phyloP scores from a whole-genome alignment of 2,329 filamentous ascomycete species.

The Cladosporium phlei region DNA sequence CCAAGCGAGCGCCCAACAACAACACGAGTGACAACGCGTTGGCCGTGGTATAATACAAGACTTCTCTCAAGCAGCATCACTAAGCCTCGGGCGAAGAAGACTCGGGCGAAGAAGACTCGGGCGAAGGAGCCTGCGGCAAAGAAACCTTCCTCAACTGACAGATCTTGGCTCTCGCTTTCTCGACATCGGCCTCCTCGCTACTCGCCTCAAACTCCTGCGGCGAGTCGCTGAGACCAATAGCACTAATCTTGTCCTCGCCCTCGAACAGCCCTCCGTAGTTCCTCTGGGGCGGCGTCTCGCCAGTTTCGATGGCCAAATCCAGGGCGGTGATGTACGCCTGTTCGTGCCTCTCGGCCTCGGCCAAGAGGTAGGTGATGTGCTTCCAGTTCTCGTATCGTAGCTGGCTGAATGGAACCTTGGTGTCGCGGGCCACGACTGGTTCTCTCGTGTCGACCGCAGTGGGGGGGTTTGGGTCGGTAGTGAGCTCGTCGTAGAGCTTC shows the following conservation, averaged over 20 bases:
- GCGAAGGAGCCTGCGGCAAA: background rate
- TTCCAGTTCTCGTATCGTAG: slow-evolving; percentile 50
- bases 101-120: too few species aligned
- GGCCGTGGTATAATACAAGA: too few species aligned
- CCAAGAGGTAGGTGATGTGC: slow-evolving; percentile 43
- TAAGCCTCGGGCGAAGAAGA: too few species aligned
- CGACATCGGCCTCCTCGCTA: background rate
- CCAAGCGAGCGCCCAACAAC: too few species aligned
- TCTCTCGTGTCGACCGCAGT: background rate
- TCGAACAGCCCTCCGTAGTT: slow-evolving; percentile 6
- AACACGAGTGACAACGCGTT: too few species aligned
- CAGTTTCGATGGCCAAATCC: slow-evolving; percentile 24
- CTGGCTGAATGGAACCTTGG: slow-evolving; percentile 37
- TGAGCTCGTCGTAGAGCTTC: slow-evolving; percentile 42
- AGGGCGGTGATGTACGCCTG: slow-evolving; percentile 22
- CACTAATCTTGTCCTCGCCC: background rate
- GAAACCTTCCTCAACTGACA: slow-evolving; percentile 10
- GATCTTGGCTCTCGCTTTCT: slow-evolving; percentile 9
- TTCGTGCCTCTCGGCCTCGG: slow-evolving; percentile 27
- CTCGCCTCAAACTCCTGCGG: background rate
- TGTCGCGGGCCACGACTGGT: background rate
- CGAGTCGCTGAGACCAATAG: slow-evolving; percentile 5
- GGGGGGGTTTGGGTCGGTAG: slow-evolving; percentile 34
- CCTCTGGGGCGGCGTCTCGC: slow-evolving; percentile 19
- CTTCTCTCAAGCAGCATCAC: too few species aligned